Conservation (phyloP, 2,329 filamentous ascomycete genomes). For the Fusarium coicis region DNA sequence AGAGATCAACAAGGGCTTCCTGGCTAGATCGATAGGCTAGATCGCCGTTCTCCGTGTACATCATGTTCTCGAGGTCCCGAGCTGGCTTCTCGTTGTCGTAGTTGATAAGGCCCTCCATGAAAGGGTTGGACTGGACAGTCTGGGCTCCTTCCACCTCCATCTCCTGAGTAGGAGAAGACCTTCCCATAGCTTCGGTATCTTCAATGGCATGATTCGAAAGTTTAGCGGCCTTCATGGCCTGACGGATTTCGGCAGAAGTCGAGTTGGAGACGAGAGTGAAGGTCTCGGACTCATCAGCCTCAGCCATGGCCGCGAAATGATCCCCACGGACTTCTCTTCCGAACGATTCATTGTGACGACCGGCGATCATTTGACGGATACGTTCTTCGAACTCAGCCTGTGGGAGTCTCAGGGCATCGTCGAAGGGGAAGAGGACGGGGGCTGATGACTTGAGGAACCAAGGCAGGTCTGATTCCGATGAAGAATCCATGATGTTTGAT, state of each 20-base stretch:
- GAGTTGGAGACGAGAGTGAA: constrained; percentile 45
- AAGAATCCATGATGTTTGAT: constrained; percentile 34
- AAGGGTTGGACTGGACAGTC: constrained; percentile 39
- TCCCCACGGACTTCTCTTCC: not conserved
- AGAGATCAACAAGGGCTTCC: constrained; percentile 63
- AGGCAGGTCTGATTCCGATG: constrained; percentile 35
- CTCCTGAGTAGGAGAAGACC: not conserved
- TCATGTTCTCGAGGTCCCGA: constrained; percentile 53
- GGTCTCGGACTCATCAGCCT: constrained; percentile 35
- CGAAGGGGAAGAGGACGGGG: constrained; percentile 53
- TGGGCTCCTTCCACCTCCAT: not conserved
- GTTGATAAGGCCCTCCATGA: constrained; percentile 50
- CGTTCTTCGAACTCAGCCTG: constrained; percentile 50
- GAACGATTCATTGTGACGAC: constrained; percentile 15
- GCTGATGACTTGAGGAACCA: constrained; percentile 55
- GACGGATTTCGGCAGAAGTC: constrained; percentile 40
- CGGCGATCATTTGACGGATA: constrained; percentile 43
- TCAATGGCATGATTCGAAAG: constrained; percentile 11
- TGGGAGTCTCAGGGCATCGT: constrained; percentile 49
- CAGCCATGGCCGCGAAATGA: constrained; percentile 13
- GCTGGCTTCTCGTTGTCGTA: constrained; percentile 19
- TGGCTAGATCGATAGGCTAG: constrained; percentile 59
- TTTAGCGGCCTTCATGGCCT: constrained; percentile 22
- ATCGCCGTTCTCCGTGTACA: constrained; percentile 64
- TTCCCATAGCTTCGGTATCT: not conserved